Evolutionary conservation across 805 yeast species (phyloP).

Genomic region (Candida caryicola): DNA sequence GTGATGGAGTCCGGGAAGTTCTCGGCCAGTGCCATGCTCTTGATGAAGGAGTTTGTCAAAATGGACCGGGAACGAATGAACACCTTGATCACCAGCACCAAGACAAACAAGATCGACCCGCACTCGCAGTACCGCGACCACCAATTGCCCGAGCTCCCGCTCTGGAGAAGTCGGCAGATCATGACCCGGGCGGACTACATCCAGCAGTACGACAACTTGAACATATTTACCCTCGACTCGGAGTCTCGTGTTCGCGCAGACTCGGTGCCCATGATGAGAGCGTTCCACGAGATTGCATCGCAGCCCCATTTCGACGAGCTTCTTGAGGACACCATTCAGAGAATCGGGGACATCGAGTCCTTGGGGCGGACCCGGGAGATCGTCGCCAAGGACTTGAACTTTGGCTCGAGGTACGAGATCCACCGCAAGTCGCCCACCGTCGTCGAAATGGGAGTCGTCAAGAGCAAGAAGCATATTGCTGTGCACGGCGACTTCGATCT

Average conservation of each 20-base stretch:
- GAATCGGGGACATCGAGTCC: slow-evolving; percentile 75
- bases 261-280: slow-evolving; percentile 86
- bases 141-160: slow-evolving; percentile 66
- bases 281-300: slow-evolving; percentile 72
- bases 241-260: slow-evolving; percentile 74
- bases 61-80: slow-evolving; percentile 48
- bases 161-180: slow-evolving; percentile 80
- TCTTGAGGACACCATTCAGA: slow-evolving; percentile 58
- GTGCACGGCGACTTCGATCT: slow-evolving; percentile 20
- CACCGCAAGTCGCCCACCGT: slow-evolving; percentile 13
- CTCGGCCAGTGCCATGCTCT: slow-evolving; percentile 67
- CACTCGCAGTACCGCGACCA: slow-evolving; percentile 36
- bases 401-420: slow-evolving; percentile 46
- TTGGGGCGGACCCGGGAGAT: slow-evolving; percentile 75
- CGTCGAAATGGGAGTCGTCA: slow-evolving; percentile 11
- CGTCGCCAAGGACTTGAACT: slow-evolving; percentile 63
- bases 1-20: slow-evolving; percentile 84
- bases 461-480: slow-evolving; percentile 16
- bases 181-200: slow-evolving; percentile 85
- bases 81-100: slow-evolving; percentile 17
- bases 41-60: slow-evolving; percentile 69
- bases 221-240: slow-evolving; percentile 77
- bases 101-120: slow-evolving; percentile 1
- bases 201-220: slow-evolving; percentile 68
- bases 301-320: slow-evolving; percentile 70